Evolutionary conservation across 257 asterid species (phyloP).

Genomic region (Solanum chmielewskii): DNA sequence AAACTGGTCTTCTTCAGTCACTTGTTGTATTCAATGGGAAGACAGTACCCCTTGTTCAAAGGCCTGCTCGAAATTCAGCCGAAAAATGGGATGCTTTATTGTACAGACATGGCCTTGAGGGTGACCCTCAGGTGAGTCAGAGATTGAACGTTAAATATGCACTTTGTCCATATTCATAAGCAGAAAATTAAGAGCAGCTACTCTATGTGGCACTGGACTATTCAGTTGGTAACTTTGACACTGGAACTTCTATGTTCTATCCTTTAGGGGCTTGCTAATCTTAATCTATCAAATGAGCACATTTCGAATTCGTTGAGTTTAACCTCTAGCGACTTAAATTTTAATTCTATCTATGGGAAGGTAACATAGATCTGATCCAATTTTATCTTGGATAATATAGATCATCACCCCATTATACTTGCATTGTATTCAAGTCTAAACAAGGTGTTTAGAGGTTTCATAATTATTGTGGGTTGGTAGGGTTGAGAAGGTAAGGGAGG

Average conservation of each 20-base stretch:
- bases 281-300: background rate
- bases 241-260: background rate
- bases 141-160: background rate
- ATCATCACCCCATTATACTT: background rate
- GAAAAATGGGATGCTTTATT: conserved; percentile 98
- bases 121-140: conserved; percentile 65
- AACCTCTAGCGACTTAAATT: background rate
- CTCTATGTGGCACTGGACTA: background rate
- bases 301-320: background rate
- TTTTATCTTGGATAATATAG: background rate
- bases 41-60: conserved; percentile 82
- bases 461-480: background rate
- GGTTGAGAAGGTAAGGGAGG: background rate
- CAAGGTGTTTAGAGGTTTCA: background rate
- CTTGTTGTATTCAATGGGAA: conserved; percentile 60
- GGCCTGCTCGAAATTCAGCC: conserved; percentile 81
- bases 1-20: conserved; percentile 80
- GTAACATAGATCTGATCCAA: background rate
- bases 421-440: background rate
- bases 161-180: background rate
- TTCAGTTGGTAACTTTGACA: background rate
- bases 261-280: background rate
- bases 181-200: background rate
- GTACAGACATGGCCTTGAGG: conserved; percentile 82
- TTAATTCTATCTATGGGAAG: background rate